A percentile compares a stretch with the other conserved stretches of the same genome.
These are phyloP conservation scores for Neolentinus lepideus DNA, from an alignment of 1,284 basidiomycete genomes.

Conservation along the genomic window DNA sequence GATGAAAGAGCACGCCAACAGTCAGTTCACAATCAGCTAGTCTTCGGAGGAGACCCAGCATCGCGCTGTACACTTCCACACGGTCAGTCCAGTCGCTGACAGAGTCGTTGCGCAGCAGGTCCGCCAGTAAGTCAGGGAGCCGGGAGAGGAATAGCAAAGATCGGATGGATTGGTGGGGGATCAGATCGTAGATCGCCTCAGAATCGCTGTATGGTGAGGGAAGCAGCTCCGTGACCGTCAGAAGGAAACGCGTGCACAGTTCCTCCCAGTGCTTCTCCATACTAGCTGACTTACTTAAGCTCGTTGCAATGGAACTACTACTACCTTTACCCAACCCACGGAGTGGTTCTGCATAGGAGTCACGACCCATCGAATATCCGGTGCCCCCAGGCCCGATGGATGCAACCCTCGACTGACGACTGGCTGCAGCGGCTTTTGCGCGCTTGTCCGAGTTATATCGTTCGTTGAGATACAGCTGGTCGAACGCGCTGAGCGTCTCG, in stretches of 20 bases:
- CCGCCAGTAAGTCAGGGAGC: conserved; percentile 36
- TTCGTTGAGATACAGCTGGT: conserved; percentile 35
- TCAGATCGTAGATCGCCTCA: conserved; percentile 36
- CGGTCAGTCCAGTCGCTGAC: conserved; percentile 45
- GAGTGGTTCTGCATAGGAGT: background rate
- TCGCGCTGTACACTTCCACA: conserved; percentile 38
- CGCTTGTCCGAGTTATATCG: conserved; percentile 29
- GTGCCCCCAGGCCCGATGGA: conserved; percentile 44
- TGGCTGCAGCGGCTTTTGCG: conserved; percentile 23
- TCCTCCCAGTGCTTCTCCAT: conserved; percentile 32
- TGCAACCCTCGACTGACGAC: conserved; percentile 12
- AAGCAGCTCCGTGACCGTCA: conserved; percentile 31
- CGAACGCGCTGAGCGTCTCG: conserved; percentile 40
- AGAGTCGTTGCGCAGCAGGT: conserved; percentile 45
- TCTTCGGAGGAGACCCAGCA: conserved; percentile 38
- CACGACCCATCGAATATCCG: conserved; percentile 28
- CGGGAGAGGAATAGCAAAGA: conserved; percentile 36
- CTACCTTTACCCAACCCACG: conserved; percentile 9
- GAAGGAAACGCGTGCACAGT: conserved; percentile 30
- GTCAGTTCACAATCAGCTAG: conserved; percentile 46
- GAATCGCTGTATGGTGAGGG: conserved; percentile 37
- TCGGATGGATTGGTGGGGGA: conserved; percentile 38
- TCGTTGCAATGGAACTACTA: conserved; percentile 2
- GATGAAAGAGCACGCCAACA: conserved; percentile 34
- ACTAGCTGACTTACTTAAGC: background rate